Percentiles rank a stretch among this genome's conserved stretches.
These are phyloP conservation scores for Cylindricascospora bacillispora DNA, from an alignment of 1,139 yeast genomes.

Conservation along the genomic window DNA sequence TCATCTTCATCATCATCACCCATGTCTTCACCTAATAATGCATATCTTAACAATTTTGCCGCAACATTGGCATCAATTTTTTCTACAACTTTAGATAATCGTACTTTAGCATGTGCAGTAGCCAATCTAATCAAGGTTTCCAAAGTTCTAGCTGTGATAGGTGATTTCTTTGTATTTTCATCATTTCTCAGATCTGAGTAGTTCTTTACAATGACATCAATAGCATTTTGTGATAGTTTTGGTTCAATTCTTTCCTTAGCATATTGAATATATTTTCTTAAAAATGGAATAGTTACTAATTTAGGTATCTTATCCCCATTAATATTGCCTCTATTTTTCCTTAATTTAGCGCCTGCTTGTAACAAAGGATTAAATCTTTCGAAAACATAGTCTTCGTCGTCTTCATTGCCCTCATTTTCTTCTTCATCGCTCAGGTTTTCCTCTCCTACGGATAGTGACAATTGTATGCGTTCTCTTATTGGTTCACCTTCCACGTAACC, in stretches of 20 bases:
- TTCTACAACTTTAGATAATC: slow-evolving; percentile 66
- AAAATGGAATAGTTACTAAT: slow-evolving; percentile 69
- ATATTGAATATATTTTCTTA: slow-evolving; percentile 85
- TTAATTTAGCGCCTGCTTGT: slow-evolving; percentile 59
- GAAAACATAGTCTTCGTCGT: slow-evolving; percentile 41
- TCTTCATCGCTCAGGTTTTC: slow-evolving; percentile 31
- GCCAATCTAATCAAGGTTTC: slow-evolving; percentile 92
- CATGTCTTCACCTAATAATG: slow-evolving; percentile 43
- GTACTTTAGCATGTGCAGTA: slow-evolving; percentile 93
- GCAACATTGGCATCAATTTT: slow-evolving; percentile 78
- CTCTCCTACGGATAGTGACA: slow-evolving; percentile 66
- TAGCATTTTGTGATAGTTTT: slow-evolving; percentile 62
- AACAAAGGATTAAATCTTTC: slow-evolving; percentile 74
- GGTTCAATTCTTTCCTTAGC: slow-evolving; percentile 87
- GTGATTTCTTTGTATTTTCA: slow-evolving; percentile 70
- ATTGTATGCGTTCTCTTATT: slow-evolving; percentile 58
- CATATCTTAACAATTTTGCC: slow-evolving; percentile 70
- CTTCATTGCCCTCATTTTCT: slow-evolving; percentile 23
- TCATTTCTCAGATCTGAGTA: slow-evolving; percentile 81
- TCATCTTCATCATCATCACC: slow-evolving; percentile 22
- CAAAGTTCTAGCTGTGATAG: slow-evolving; percentile 94
- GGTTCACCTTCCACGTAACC: slow-evolving; percentile 94
- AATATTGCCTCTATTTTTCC: slow-evolving; percentile 25
- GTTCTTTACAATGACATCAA: slow-evolving; percentile 66
- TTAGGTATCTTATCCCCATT: slow-evolving; percentile 39